Conservation (phyloP, 768 basidiomycete genomes). For the Tricholoma bakamatsutake region DNA sequence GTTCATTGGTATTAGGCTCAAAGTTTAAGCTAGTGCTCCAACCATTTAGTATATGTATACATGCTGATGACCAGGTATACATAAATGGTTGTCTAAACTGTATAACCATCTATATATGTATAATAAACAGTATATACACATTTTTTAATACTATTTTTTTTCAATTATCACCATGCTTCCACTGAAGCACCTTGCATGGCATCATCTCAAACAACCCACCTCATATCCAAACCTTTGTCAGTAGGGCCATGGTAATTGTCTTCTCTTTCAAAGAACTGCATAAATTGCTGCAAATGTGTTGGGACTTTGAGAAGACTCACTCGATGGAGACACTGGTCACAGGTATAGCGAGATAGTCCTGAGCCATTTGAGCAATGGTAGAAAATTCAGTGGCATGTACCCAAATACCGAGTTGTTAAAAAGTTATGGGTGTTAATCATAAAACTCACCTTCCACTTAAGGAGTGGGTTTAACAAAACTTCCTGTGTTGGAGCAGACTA, state of each 20-base stretch:
- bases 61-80: neutral
- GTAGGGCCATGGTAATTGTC: conserved; percentile 14
- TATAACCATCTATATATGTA: too few relatives aligned
- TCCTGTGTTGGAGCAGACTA: too few relatives aligned
- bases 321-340: conserved; percentile 11
- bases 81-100: too few relatives aligned
- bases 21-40: too few relatives aligned
- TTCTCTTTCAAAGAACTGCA: conserved; percentile 10
- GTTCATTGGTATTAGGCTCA: too few relatives aligned
- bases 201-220: too few relatives aligned
- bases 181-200: too few relatives aligned
- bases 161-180: too few relatives aligned
- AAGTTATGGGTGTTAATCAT: neutral
- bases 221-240: conserved; percentile 16
- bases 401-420: neutral
- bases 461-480: neutral
- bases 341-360: conserved; percentile 11
- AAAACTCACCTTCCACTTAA: neutral
- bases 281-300: too few relatives aligned
- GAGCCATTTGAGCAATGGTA: neutral
- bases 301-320: too few relatives aligned
- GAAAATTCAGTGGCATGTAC: neutral
- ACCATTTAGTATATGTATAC: neutral
- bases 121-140: too few relatives aligned
- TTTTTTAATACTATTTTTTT: too few relatives aligned